Evolutionary conservation across 257 asterid species (phyloP).

Genomic region (Datura wrightii): DNA sequence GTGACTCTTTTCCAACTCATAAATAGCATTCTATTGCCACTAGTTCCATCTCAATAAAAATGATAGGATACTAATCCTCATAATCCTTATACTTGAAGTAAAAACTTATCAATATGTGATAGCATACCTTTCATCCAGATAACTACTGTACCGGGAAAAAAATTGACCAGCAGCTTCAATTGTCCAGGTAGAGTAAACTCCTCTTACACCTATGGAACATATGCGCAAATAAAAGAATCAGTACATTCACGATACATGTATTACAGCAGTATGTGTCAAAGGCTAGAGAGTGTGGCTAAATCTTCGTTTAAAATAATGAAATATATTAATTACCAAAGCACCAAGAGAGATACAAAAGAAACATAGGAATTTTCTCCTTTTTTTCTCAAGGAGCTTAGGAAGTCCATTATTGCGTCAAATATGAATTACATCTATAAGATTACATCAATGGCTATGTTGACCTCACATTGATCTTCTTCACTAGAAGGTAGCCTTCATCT

Average conservation of each 20-base stretch:
- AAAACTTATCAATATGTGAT: background rate
- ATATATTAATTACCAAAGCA: background rate
- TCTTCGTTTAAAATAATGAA: background rate
- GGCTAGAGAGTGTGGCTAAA: background rate
- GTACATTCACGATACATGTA: constrained; percentile 13
- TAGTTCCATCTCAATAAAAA: background rate
- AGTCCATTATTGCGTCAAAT: background rate
- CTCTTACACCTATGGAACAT: constrained; percentile 67
- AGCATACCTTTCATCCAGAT: constrained; percentile 69
- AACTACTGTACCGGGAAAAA: constrained; percentile 61
- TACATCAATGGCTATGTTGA: constrained; percentile 4
- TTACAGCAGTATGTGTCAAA: background rate
- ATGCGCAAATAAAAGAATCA: constrained; percentile 35
- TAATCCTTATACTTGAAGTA: background rate
- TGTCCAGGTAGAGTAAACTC: constrained; percentile 73
- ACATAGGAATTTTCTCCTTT: background rate
- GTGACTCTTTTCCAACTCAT: background rate
- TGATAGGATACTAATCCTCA: background rate
- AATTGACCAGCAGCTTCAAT: constrained; percentile 74
- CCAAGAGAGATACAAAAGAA: background rate
- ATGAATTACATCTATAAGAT: background rate
- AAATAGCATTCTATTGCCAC: background rate
- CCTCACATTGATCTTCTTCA: background rate
- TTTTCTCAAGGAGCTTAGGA: constrained; percentile 27
- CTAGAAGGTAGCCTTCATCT: background rate